These are phyloP conservation scores for Nematocida ironsii DNA, from an alignment of 371 early-diverging fungal species.

Conservation along the genomic window DNA sequence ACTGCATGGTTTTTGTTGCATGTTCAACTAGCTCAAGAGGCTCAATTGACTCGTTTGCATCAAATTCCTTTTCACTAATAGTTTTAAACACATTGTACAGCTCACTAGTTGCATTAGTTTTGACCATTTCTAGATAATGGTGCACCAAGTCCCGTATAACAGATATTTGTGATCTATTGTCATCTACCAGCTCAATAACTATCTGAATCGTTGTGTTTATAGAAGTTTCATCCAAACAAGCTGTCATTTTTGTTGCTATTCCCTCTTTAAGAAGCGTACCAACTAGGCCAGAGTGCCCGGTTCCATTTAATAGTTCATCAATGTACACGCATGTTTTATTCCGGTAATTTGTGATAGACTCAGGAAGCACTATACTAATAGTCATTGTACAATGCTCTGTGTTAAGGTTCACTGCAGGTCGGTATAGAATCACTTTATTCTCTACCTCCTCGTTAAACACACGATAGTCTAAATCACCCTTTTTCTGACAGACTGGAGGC, in stretches of 20 bases:
- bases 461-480: neutral
- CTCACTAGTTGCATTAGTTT: neutral
- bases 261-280: slow-evolving; percentile 55
- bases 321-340: slow-evolving; percentile 61
- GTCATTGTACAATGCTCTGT: slow-evolving; percentile 17
- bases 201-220: slow-evolving; percentile 55
- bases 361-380: slow-evolving; percentile 53
- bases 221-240: slow-evolving; percentile 14
- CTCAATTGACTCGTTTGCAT: slow-evolving; percentile 54
- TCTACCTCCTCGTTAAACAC: slow-evolving; percentile 37
- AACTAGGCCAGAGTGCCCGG: slow-evolving; percentile 53
- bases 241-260: slow-evolving; percentile 36
- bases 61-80: slow-evolving; percentile 45
- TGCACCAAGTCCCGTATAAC: slow-evolving; percentile 30
- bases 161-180: slow-evolving; percentile 21
- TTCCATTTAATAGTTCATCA: slow-evolving; percentile 32
- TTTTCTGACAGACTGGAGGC: neutral
- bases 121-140: slow-evolving; percentile 40
- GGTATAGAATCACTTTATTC: slow-evolving; percentile 53
- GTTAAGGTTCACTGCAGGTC: slow-evolving; percentile 58
- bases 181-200: slow-evolving; percentile 46
- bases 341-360: slow-evolving; percentile 26
- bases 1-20: slow-evolving; percentile 57
- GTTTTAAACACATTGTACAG: slow-evolving; percentile 55
- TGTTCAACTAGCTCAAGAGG: slow-evolving; percentile 58